These are phyloP conservation scores for Polytrichum formosum DNA, from an alignment of 225 moss, liverwort and hornwort genomes.

Conservation along the genomic window DNA sequence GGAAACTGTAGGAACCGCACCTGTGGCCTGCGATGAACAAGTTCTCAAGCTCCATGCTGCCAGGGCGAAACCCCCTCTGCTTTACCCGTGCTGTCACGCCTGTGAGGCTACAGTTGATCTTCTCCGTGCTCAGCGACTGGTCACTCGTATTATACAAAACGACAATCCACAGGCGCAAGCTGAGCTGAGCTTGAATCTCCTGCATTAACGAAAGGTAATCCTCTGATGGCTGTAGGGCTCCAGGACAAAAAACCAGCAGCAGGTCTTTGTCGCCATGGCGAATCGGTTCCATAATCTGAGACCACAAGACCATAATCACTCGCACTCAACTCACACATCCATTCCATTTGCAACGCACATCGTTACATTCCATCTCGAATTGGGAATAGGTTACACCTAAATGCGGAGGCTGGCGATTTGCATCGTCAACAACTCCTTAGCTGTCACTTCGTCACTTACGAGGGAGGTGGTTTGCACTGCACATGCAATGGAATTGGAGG, in stretches of 20 bases:
- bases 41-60: constrained; percentile 28
- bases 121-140: constrained; percentile 12
- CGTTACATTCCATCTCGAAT: neutral
- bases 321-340: neutral
- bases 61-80: constrained; percentile 45
- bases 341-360: neutral
- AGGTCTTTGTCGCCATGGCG: constrained; percentile 48
- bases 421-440: too few relatives aligned
- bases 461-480: too few relatives aligned
- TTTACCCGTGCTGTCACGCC: constrained; percentile 36
- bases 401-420: too few relatives aligned
- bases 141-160: constrained; percentile 33
- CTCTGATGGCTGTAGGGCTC: constrained; percentile 41
- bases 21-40: constrained; percentile 62
- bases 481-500: too few relatives aligned
- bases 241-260: constrained; percentile 45
- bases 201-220: constrained; percentile 35
- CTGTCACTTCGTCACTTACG: too few relatives aligned
- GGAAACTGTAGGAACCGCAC: neutral
- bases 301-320: neutral
- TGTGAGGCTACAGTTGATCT: constrained; percentile 35
- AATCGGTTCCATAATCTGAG: constrained; percentile 66
- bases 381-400: neutral
- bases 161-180: constrained; percentile 63
- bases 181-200: constrained; percentile 41